A percentile compares a stretch with the other conserved stretches of the same genome.
Conservation (phyloP, 768 basidiomycete genomes). For the Pisolithus marmoratus region DNA sequence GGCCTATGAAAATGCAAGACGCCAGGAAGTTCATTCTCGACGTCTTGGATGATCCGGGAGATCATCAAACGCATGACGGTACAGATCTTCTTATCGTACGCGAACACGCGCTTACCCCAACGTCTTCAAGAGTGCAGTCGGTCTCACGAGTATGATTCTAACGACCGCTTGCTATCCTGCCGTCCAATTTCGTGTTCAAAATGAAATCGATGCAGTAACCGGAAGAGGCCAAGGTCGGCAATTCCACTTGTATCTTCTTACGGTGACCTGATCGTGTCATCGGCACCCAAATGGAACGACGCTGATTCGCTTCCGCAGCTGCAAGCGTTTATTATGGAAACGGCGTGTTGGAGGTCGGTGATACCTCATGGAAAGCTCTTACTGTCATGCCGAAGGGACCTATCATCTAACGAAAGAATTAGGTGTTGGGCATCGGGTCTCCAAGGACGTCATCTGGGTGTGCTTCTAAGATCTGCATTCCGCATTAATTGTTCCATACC, state of each 20-base stretch:
- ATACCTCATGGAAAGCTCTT: slow-evolving; percentile 17
- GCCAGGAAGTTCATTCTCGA: slow-evolving; percentile 20
- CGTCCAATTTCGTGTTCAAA: slow-evolving; percentile 43
- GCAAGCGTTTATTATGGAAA: slow-evolving; percentile 31
- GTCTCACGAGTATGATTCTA: slow-evolving; percentile 45
- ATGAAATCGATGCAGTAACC: slow-evolving; percentile 47
- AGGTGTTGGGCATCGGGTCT: slow-evolving; percentile 56
- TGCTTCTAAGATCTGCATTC: slow-evolving; percentile 6
- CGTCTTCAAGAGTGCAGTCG: slow-evolving; percentile 36
- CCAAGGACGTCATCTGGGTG: slow-evolving; percentile 58
- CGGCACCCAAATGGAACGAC: slow-evolving; percentile 34
- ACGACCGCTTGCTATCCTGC: slow-evolving; percentile 51
- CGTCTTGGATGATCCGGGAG: slow-evolving; percentile 26
- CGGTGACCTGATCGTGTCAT: background rate
- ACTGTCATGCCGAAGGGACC: background rate
- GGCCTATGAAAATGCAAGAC: slow-evolving; percentile 36
- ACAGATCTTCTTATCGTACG: background rate
- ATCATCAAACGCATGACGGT: slow-evolving; percentile 41
- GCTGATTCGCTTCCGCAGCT: slow-evolving; percentile 28
- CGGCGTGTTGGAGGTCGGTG: slow-evolving; percentile 32
- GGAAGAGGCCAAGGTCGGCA: slow-evolving; percentile 30
- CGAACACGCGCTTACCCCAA: background rate
- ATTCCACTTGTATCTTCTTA: background rate
- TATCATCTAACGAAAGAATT: background rate
- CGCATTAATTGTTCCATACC: slow-evolving; percentile 27